phyloP scores from a whole-genome alignment of 805 yeast species.

The Candida xyloterini region DNA sequence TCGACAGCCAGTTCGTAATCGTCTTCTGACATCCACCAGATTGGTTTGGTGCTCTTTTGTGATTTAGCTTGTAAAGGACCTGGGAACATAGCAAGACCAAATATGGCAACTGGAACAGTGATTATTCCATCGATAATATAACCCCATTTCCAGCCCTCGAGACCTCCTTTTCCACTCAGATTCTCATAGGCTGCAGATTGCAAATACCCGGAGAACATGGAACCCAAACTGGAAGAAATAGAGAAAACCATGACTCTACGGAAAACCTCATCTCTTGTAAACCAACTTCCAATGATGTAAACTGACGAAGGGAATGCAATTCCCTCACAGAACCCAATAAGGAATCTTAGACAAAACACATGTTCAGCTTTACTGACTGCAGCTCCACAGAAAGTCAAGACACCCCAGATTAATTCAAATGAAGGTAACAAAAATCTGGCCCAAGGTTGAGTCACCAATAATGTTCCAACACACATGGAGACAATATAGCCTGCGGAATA shows the following conservation, averaged over 20 bases:
- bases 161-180: slow-evolving; percentile 43
- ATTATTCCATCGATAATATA: slow-evolving; percentile 59
- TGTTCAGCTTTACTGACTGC: slow-evolving; percentile 29
- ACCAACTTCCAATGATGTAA: slow-evolving; percentile 42
- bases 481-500: slow-evolving; percentile 35
- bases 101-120: slow-evolving; percentile 54
- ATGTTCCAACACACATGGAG: slow-evolving; percentile 25
- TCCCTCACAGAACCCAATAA: slow-evolving; percentile 44
- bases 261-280: slow-evolving; percentile 40
- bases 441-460: slow-evolving; percentile 26
- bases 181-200: slow-evolving; percentile 41
- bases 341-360: slow-evolving; percentile 41
- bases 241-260: slow-evolving; percentile 41
- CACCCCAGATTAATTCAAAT: slow-evolving; percentile 31
- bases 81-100: slow-evolving; percentile 57
- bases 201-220: slow-evolving; percentile 43
- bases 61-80: slow-evolving; percentile 35
- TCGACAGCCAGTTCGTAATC: slow-evolving; percentile 37
- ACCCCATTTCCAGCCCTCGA: slow-evolving; percentile 68
- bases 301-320: slow-evolving; percentile 41
- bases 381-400: slow-evolving; percentile 28
- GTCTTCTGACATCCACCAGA: slow-evolving; percentile 27
- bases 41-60: slow-evolving; percentile 22
- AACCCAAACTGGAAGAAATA: slow-evolving; percentile 38
- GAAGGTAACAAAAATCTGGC: slow-evolving; percentile 22